Evolutionary conservation across 1,284 basidiomycete genomes (phyloP).

Genomic region (Erythrobasidium hasegawianum): DNA sequence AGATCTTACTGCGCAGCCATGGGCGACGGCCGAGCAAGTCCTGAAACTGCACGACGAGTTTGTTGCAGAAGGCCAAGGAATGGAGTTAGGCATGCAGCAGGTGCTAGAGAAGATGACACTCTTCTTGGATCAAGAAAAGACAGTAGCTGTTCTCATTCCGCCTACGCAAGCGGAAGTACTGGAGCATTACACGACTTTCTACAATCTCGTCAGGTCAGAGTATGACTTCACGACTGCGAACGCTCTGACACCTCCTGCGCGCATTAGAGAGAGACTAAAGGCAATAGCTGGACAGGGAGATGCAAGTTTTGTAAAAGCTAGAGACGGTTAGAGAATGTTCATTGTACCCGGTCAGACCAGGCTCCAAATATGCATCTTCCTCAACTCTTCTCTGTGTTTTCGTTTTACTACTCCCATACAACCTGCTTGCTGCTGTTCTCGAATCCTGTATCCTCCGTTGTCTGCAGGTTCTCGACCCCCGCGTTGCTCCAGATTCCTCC

Average conservation of each 20-base stretch:
- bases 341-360: no score
- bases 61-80: slow-evolving; percentile 30
- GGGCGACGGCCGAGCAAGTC: slow-evolving; percentile 52
- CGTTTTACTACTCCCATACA: no score
- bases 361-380: no score
- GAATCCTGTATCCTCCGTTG: no score
- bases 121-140: slow-evolving; percentile 71
- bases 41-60: slow-evolving; percentile 38
- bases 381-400: no score
- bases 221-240: slow-evolving; percentile 52
- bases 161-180: slow-evolving; percentile 69
- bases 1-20: slow-evolving; percentile 55
- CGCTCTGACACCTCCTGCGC: slow-evolving; percentile 49
- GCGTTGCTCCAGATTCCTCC: no score
- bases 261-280: slow-evolving; percentile 43
- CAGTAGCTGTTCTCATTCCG: slow-evolving; percentile 67
- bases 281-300: slow-evolving; percentile 26
- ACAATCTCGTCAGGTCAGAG: slow-evolving; percentile 54
- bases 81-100: slow-evolving; percentile 28
- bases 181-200: slow-evolving; percentile 67
- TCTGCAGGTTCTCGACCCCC: no score
- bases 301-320: neutral
- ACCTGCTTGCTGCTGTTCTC: no score
- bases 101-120: slow-evolving; percentile 50
- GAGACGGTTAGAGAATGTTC: neutral